These are phyloP conservation scores for Aspergillus wentii DNA, from an alignment of 495 filamentous ascomycete genomes.

Conservation along the genomic window DNA sequence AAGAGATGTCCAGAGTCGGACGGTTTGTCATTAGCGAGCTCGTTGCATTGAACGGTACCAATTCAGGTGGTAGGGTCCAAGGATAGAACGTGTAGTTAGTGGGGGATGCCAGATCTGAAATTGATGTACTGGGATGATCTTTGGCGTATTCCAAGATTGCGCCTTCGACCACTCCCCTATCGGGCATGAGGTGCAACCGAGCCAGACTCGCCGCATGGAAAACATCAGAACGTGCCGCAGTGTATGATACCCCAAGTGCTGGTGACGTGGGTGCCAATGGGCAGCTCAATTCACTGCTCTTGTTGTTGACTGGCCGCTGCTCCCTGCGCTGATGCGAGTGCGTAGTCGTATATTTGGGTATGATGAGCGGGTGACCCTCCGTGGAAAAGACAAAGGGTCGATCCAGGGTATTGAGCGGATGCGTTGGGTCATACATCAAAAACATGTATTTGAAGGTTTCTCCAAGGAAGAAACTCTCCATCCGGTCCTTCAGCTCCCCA, in stretches of 20 bases:
- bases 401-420: conserved; percentile 84
- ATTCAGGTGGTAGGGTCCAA: conserved; percentile 76
- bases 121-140: conserved; percentile 50
- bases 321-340: conserved; percentile 8
- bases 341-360: conserved; percentile 51
- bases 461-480: conserved; percentile 98
- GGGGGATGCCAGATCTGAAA: conserved; percentile 56
- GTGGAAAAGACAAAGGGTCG: conserved; percentile 90
- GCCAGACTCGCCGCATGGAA: conserved; percentile 89
- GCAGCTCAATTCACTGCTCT: conserved; percentile 37
- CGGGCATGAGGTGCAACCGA: conserved; percentile 71
- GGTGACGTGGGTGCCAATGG: conserved; percentile 51
- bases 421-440: conserved; percentile 76
- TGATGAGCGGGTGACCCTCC: conserved; percentile 88
- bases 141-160: conserved; percentile 46
- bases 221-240: conserved; percentile 77
- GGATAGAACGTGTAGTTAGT: conserved; percentile 84
- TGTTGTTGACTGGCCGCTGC: conserved; percentile 3
- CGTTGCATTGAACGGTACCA: conserved; percentile 69
- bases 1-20: conserved; percentile 72
- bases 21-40: conserved; percentile 60
- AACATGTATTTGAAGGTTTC: conserved; percentile 96
- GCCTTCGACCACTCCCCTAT: conserved; percentile 43
- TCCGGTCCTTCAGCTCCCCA: conserved; percentile 86
- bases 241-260: conserved; percentile 68